Evolutionary conservation across 2,329 filamentous ascomycete species (phyloP).

Genomic region (Pseudonectria buxi): DNA sequence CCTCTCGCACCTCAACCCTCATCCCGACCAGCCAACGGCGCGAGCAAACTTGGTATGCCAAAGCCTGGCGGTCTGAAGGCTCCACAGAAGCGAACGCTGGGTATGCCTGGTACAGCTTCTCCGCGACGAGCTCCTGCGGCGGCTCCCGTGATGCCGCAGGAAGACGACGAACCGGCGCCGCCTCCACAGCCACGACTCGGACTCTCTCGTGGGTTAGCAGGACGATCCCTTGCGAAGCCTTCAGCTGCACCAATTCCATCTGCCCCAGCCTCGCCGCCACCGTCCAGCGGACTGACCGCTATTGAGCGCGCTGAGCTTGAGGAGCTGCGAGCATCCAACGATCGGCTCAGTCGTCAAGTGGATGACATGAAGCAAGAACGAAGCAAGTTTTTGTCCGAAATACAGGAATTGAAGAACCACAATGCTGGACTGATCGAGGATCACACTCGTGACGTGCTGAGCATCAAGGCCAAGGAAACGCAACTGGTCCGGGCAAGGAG

Average conservation of each 20-base stretch:
- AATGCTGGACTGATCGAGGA: constrained; percentile 97
- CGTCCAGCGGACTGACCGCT: constrained; percentile 60
- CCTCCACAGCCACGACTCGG: constrained; percentile 57
- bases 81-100: constrained; percentile 49
- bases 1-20: constrained; percentile 54
- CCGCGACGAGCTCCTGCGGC: constrained; percentile 45
- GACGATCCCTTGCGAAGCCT: constrained; percentile 77
- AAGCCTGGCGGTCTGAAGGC: constrained; percentile 53
- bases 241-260: constrained; percentile 42
- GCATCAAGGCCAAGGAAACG: constrained; percentile 97
- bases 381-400: constrained; percentile 73
- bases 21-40: constrained; percentile 39
- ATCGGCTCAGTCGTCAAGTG: constrained; percentile 64
- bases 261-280: constrained; percentile 49
- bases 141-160: constrained; percentile 42
- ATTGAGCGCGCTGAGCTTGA: constrained; percentile 91
- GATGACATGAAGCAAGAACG: constrained; percentile 81
- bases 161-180: constrained; percentile 57
- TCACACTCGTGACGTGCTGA: constrained; percentile 88
- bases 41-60: constrained; percentile 49
- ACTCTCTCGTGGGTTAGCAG: constrained; percentile 72
- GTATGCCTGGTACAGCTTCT: constrained; percentile 43
- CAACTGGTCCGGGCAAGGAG: constrained; percentile 87
- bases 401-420: constrained; percentile 92
- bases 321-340: constrained; percentile 77